Evolutionary conservation across 1,284 basidiomycete genomes (phyloP).

Genomic region (Apiotrichum veenhuisii): DNA sequence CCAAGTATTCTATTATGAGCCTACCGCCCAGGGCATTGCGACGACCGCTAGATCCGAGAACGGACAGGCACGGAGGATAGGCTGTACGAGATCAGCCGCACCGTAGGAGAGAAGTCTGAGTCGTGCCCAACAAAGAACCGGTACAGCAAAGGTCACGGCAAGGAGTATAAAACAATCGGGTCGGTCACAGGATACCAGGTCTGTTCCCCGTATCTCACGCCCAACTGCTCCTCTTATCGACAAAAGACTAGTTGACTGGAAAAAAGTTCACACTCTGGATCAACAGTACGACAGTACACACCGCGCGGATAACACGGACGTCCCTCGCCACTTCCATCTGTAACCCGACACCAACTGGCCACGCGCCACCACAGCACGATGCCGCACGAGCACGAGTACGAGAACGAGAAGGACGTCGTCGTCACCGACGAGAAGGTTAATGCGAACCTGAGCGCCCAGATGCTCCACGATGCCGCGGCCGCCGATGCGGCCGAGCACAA

Average conservation of each 20-base stretch:
- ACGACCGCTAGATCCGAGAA: background rate
- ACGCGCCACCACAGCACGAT: background rate
- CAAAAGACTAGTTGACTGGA: too few relatives aligned
- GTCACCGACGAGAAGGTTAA: conserved; percentile 13
- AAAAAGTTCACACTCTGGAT: too few relatives aligned
- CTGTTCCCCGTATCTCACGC: too few relatives aligned
- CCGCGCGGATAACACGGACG: too few relatives aligned
- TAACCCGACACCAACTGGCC: background rate
- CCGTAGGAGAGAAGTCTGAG: too few relatives aligned
- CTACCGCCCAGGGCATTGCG: background rate
- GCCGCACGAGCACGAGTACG: background rate
- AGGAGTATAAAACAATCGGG: too few relatives aligned
- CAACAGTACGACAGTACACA: too few relatives aligned
- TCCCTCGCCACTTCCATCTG: too few relatives aligned
- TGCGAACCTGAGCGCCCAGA: conserved; percentile 26
- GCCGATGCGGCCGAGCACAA: conserved; percentile 47
- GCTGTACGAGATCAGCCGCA: background rate
- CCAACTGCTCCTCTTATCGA: too few relatives aligned
- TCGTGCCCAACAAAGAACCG: too few relatives aligned
- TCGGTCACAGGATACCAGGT: too few relatives aligned
- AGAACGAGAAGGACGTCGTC: background rate
- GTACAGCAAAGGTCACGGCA: too few relatives aligned
- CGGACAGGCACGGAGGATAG: background rate
- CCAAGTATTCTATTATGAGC: background rate
- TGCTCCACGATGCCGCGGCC: conserved; percentile 46